These are phyloP conservation scores for Cladosporium cucumerinum DNA, from an alignment of 2,329 filamentous ascomycete genomes.

Conservation along the genomic window DNA sequence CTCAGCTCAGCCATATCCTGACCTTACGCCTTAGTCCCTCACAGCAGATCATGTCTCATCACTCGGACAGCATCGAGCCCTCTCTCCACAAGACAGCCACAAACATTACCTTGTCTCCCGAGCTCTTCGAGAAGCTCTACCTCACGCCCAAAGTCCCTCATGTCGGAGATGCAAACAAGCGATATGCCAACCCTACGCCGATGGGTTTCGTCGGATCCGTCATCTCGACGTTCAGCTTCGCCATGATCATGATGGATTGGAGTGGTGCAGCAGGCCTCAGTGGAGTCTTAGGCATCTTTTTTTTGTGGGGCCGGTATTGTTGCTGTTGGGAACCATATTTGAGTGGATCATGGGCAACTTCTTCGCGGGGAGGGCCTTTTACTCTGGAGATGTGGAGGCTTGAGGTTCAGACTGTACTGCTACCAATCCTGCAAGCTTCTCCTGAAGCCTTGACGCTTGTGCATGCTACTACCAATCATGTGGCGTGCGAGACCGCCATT, in stretches of 20 bases:
- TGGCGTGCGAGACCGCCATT: too few species aligned
- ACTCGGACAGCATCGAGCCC: not conserved
- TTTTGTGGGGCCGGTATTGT: conserved; percentile 48
- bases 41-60: not conserved
- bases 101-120: conserved; percentile 28
- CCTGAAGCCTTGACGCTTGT: too few species aligned
- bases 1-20: not conserved
- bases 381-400: conserved; percentile 27
- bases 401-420: too few species aligned
- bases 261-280: conserved; percentile 37
- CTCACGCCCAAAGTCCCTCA: conserved; percentile 30
- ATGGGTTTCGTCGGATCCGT: conserved; percentile 37
- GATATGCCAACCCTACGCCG: conserved; percentile 31
- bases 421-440: too few species aligned
- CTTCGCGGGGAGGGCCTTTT: not conserved
- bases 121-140: conserved; percentile 34
- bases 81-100: conserved; percentile 13
- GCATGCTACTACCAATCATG: too few species aligned
- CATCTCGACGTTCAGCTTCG: conserved; percentile 40
- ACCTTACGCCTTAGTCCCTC: not conserved
- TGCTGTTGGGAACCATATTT: conserved; percentile 24
- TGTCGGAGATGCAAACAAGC: conserved; percentile 22
- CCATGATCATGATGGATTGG: conserved; percentile 41
- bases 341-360: not conserved
- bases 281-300: conserved; percentile 41